Evolutionary conservation across 345 rosid genomes (phyloP), one percentile per base, ranked within the genome.

Genomic region (Brassica carinata): DNA sequence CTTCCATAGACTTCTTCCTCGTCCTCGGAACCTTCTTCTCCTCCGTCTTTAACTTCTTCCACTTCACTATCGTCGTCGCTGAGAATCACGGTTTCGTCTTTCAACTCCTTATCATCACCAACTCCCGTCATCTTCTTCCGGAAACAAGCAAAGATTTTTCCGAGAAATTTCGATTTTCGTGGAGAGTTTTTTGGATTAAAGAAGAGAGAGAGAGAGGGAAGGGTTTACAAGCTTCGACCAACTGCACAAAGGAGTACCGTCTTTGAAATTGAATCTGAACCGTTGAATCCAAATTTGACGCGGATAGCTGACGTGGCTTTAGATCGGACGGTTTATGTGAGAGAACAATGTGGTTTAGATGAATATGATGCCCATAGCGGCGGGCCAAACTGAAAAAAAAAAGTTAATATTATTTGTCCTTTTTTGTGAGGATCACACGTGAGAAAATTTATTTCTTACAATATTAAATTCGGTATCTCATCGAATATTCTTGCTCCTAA

Each of bases 181-280:
- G 4, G 69, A 73, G 73, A 63, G 72, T 34, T 69, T 71, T 74
- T 55, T 26, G 15, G 33, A 10, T 26, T 27, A 0, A 62, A 62
- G 29, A 9, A 8, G 13, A 57, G 17, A 62, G 66, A 62, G 84
- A 76, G 75, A 71, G 40, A 78, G 0, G 3, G 57, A 59, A 67
- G 64, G 38, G 76, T 71, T 26, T 67, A 59, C 75, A 83, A 86
- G 84, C 74, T 83, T 86, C 85, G 91, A 84, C 83, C 87, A 70
- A 64, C 33, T 26, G 84, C 76, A 79, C 19, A 73, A 73, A 75
- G 79, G 88, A 85, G 89, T 88, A 83, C 77, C 86, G 71, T 84
- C 87, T 87, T 85, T 82, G 77, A 87, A 63, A 84, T 77, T 63
- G 36, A 82, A 92, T 90, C 95, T 69, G 3, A 77, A 64, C 95